These are phyloP conservation scores for Camellia sinensis DNA, from an alignment of 148 eudicot genomes.

Conservation along the genomic window DNA sequence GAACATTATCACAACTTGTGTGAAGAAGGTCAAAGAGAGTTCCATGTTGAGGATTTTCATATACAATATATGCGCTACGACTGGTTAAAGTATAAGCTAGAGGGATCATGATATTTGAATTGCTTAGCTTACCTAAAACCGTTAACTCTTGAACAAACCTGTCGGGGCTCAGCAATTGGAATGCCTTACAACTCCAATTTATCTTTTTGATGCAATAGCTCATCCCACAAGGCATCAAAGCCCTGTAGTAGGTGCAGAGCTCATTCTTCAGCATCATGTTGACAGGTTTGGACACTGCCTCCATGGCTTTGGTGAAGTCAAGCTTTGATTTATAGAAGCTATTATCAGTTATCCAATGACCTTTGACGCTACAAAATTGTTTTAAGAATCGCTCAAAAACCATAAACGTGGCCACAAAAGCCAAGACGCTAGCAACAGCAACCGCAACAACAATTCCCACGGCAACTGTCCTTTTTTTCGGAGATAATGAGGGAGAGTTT, in stretches of 20 bases:
- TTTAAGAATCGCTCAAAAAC: conserved; percentile 25
- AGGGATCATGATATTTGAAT: conserved; percentile 82
- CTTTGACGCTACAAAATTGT: conserved; percentile 28
- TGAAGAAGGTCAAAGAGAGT: conserved; percentile 68
- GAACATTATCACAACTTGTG: conserved; percentile 29
- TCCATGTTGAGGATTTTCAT: conserved; percentile 53
- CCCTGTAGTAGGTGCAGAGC: conserved; percentile 58
- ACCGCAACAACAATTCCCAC: conserved; percentile 31
- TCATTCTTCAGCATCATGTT: conserved; percentile 41
- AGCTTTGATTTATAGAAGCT: conserved; percentile 59
- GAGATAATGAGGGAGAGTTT: background rate
- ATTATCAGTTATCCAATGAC: conserved; percentile 40
- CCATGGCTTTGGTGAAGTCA: conserved; percentile 59
- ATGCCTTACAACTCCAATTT: conserved; percentile 61
- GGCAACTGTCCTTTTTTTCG: conserved; percentile 16
- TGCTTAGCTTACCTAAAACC: conserved; percentile 56
- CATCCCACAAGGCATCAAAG: conserved; percentile 64
- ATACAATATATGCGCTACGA: conserved; percentile 66
- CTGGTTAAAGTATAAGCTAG: conserved; percentile 62
- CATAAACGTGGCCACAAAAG: conserved; percentile 27
- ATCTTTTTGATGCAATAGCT: conserved; percentile 75
- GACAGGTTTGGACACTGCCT: conserved; percentile 38
- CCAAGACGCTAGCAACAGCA: conserved; percentile 26
- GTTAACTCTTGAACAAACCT: conserved; percentile 59
- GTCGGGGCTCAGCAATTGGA: conserved; percentile 50